Conservation (phyloP, 2,329 filamentous ascomycete species). For the Aspergillus caelatus region DNA sequence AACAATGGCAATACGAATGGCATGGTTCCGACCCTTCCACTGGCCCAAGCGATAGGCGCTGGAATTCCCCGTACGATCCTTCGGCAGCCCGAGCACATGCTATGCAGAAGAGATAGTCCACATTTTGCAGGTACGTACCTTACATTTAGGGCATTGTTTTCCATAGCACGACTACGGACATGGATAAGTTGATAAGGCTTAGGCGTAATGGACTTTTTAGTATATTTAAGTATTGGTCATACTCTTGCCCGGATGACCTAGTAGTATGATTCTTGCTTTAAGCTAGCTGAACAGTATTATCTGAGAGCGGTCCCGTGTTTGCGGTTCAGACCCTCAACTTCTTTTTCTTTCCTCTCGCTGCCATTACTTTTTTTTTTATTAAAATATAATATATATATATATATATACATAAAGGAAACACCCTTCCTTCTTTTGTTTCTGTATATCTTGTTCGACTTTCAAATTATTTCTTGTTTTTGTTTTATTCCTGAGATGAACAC, state of each 20-base stretch:
- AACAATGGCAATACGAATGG: conserved; percentile 11
- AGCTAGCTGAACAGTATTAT: neutral
- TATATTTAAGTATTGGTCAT: neutral
- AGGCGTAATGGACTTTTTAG: neutral
- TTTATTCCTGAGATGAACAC: neutral
- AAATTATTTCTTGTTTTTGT: neutral
- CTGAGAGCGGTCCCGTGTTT: neutral
- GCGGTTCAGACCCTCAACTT: neutral
- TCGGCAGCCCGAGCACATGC: conserved; percentile 12
- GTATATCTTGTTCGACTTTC: neutral
- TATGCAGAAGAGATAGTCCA: conserved; percentile 15
- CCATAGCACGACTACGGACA: neutral
- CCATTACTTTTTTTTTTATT: too few species aligned
- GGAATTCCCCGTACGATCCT: conserved; percentile 17
- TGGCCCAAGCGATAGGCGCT: conserved; percentile 16
- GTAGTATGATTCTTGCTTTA: neutral
- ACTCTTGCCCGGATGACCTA: neutral
- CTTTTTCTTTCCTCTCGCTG: neutral
- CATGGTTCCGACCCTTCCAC: conserved; percentile 7
- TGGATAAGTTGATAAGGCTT: neutral
- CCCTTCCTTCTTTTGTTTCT: neutral
- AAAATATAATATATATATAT: too few species aligned
- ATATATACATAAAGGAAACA: neutral
- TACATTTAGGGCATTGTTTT: conserved; percentile 15
- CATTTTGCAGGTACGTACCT: conserved; percentile 21